These are phyloP conservation scores for Populus deltoides DNA, from an alignment of 345 rosid genomes.

Conservation along the genomic window DNA sequence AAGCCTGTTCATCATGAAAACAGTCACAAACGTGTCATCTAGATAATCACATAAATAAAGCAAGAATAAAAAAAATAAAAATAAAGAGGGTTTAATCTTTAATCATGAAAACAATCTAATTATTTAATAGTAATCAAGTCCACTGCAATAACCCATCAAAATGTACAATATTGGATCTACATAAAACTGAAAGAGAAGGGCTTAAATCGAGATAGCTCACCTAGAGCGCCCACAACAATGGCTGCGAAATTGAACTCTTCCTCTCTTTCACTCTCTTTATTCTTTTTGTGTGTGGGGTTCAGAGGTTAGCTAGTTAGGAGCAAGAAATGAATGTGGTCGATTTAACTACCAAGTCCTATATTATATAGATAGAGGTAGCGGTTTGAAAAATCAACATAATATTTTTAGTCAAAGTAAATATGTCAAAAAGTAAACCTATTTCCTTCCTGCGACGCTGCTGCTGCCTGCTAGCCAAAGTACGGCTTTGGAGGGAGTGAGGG, in stretches of 20 bases:
- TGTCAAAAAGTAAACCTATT: neutral
- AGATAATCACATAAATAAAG: neutral
- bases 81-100: neutral
- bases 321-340: neutral
- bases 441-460: neutral
- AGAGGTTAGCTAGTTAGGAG: neutral
- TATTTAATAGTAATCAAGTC: neutral
- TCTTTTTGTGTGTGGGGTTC: neutral
- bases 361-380: neutral
- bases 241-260: neutral
- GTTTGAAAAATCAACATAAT: slow-evolving; percentile 19
- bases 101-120: neutral
- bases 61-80: neutral
- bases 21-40: neutral
- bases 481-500: neutral
- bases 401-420: slow-evolving; percentile 1
- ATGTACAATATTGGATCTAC: neutral
- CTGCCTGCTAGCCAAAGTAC: neutral
- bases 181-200: neutral
- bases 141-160: neutral
- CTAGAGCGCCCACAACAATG: neutral
- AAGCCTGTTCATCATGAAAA: slow-evolving; percentile 11
- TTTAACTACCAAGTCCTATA: neutral
- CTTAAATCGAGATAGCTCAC: neutral
- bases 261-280: neutral